A percentile compares a stretch with the other conserved stretches of the same genome.
Evolutionary conservation across 176 grass and related monocot genomes (phyloP).

Genomic region (Ensete glaucum): DNA sequence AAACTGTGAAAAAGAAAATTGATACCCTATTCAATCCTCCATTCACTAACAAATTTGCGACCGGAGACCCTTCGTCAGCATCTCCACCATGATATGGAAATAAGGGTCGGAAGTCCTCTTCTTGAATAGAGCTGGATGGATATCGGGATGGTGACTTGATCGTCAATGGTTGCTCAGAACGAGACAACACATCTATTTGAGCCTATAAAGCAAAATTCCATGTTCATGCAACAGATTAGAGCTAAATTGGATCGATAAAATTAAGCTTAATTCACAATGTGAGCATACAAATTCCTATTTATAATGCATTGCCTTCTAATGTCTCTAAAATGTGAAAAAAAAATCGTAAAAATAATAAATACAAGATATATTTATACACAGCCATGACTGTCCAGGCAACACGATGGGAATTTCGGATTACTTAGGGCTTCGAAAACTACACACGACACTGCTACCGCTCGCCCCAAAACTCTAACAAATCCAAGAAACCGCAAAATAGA

Average conservation of each 20-base stretch:
- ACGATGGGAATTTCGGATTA: no score
- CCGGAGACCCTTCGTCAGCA: constrained; percentile 19
- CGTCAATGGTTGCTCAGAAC: constrained; percentile 29
- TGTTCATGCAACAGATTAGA: neutral
- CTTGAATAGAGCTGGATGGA: constrained; percentile 29
- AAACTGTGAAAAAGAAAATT: constrained; percentile 5
- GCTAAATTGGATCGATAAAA: neutral
- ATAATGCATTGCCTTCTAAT: no score
- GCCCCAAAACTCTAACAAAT: no score
- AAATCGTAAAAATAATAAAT: no score
- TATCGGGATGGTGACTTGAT: constrained; percentile 52
- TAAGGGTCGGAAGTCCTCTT: constrained; percentile 49
- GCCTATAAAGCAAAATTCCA: constrained; percentile 26
- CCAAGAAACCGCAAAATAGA: no score
- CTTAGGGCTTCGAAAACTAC: no score
- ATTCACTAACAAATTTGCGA: constrained; percentile 51
- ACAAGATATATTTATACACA: no score
- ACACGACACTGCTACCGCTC: no score
- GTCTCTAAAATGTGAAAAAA: no score
- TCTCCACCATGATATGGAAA: constrained; percentile 36
- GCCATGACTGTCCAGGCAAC: no score
- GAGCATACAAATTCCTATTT: no score
- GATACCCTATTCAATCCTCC: constrained; percentile 61
- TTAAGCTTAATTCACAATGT: no score
- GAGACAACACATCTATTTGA: constrained; percentile 46